phyloP scores from a whole-genome alignment of 805 yeast species.

The Scheffersomyces ergatensis region DNA sequence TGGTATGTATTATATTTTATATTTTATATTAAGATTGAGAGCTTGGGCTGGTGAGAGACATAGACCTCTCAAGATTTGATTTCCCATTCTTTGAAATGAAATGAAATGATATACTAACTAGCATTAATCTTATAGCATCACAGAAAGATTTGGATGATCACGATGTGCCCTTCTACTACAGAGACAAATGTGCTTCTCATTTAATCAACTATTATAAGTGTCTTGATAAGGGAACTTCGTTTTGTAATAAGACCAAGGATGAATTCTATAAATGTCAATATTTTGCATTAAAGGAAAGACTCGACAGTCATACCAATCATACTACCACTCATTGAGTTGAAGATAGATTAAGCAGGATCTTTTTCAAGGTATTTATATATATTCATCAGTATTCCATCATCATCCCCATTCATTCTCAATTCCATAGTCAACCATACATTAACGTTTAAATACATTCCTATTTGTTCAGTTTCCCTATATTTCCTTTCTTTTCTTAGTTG shows the following conservation, averaged over 20 bases:
- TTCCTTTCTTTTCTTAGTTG: too few relatives aligned
- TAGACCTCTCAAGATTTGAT: not conserved
- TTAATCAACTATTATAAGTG: constrained; percentile 42
- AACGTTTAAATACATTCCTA: too few relatives aligned
- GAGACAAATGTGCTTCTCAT: constrained; percentile 45
- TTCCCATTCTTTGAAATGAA: not conserved
- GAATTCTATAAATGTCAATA: constrained; percentile 45
- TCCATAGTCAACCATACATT: too few relatives aligned
- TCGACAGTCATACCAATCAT: constrained; percentile 18
- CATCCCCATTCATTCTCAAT: too few relatives aligned
- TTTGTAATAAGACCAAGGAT: constrained; percentile 38
- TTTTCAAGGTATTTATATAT: too few relatives aligned
- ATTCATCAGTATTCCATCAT: too few relatives aligned
- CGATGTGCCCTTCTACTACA: constrained; percentile 41
- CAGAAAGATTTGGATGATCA: constrained; percentile 37
- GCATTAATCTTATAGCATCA: constrained; percentile 7
- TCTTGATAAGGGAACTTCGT: constrained; percentile 42
- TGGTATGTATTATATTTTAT: constrained; percentile 12
- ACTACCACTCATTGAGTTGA: too few relatives aligned
- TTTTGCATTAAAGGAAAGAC: constrained; percentile 40
- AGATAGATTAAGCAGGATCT: too few relatives aligned
- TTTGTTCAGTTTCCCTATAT: too few relatives aligned
- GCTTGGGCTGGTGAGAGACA: not conserved
- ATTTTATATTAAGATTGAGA: not conserved
- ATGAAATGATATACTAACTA: constrained; percentile 4